Base-by-base conservation (phyloP, 2,329 filamentous ascomycete species). In the Sporothrix variecibatus region DNA sequence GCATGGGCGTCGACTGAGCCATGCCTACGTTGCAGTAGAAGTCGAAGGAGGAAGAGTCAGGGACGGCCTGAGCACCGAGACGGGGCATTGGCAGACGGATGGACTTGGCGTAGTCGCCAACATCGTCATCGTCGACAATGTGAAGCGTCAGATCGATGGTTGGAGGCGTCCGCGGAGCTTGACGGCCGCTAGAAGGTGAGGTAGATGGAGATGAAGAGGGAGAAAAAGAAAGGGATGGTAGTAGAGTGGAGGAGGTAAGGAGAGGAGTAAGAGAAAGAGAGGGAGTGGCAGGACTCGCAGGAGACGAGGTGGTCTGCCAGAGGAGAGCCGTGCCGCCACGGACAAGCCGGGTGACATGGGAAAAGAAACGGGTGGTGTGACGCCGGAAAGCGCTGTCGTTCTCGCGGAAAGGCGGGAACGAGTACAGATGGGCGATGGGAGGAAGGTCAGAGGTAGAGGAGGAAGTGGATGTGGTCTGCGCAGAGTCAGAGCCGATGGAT, bases 391-490 rank as follows among this genome's bases (percentile, higher is more conserved):
- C 5, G 15, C 51, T 20, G n/a, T 17, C 8, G 38, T 43, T 60
- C 51, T 71, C 53, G 2, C 23, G 69, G 38, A 71, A 71, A 8
- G 69, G 69, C 3, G 69, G 69, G 17, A 71, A 71, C 12, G 69
- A 62, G 8, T 60, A 56, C 38, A 71, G 38, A 38, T 15, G 17
- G 53, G 11, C n/a, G 38, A 46, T 17, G 17, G 26, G 6, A n/a
- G 26, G 38, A 8, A 26, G 7, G n/a, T 43, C 53, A 4, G 62
- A 28, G 12, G 62, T 46, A 17, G 23, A 20, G 11, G 60, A 43
- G n/a, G 60, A 26, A 8, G 62, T 28, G 17, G 3, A 9, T 17
- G 53, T 4, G 12, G 69, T 15, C 51, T 17, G 34, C 12, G 53
- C 17, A 23, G 69, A 60, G 69, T 23, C 17, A 34, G n/a, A 28